Base-by-base conservation (phyloP, 805 yeast species). In the Lipomyces mesembrius region DNA sequence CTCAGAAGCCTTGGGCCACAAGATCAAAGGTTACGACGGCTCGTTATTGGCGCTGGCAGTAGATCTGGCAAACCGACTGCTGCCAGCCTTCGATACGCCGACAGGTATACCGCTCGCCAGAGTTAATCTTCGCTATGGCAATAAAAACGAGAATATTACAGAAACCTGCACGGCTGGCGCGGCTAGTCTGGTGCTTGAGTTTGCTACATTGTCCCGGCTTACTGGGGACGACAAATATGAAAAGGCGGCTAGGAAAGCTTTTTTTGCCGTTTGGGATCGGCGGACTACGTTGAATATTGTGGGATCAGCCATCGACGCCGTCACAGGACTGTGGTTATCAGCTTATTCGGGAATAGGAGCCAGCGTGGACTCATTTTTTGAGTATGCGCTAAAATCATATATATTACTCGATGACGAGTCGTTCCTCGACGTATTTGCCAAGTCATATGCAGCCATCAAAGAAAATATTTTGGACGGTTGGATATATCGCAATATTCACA, bases 131-230 rank as follows among this genome's bases (percentile, higher is more conserved):
- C 78, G 78, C 20, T 72, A 79, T 27, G 94, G 93, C 0, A 79
- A 85, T 0, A 63, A 68, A 1, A 60, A 61, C 3, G 69, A 73
- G 62, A 66, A 67, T 22, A 62, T 77, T 46, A 71, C 79, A 12
- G 96, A 91, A 68, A 92, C 92, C 6, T 92, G 97, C 75, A 85
- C 92, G 0, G 89, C 97, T 0, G 98, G 97, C 1, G 94, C 93
- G 20, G 89, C 92, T 0, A 87, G 93, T 0, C 90, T 96, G 2
- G 83, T 92, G 67, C 79, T 93, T 51, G 98, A 93, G 77, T 85
- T 94, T 75, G 85, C 93, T 0, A 77, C 93, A 51, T 79, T 93
- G 35, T 90, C 96, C 0, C 78, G 85, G 60, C 80, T 94, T 29
- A 90, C 97, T 0, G 88, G 89, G 3, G 94, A 93, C 75, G 81